Evolutionary conservation across 495 filamentous ascomycete species (phyloP).

Genomic region (Penicillium maclennaniae): DNA sequence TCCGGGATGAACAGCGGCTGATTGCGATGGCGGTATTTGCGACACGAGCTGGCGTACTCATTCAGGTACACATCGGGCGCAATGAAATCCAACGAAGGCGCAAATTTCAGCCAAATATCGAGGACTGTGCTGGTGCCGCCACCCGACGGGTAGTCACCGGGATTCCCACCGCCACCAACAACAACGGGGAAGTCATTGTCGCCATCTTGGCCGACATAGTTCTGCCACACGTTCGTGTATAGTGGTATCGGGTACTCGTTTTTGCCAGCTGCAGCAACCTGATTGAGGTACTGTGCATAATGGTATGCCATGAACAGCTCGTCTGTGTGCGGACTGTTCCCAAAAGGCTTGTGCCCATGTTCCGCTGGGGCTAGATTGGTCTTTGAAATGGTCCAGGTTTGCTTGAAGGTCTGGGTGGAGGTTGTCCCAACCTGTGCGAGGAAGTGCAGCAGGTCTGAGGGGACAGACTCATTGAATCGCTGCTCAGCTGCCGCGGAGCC

Average conservation of each 20-base stretch:
- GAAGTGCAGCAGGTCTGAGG: constrained; percentile 28
- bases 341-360: constrained; percentile 43
- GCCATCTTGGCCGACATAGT: constrained; percentile 29
- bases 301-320: constrained; percentile 52
- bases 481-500: constrained; percentile 31
- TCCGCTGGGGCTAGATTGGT: constrained; percentile 10
- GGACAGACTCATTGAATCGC: constrained; percentile 31
- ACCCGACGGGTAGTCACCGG: constrained; percentile 47
- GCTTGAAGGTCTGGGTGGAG: constrained; percentile 30
- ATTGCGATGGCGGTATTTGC: constrained; percentile 40
- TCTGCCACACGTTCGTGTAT: constrained; percentile 48
- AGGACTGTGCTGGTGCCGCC: constrained; percentile 37
- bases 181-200: constrained; percentile 33
- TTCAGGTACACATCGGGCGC: constrained; percentile 47
- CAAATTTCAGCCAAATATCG: constrained; percentile 43
- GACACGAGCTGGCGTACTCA: constrained; percentile 39
- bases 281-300: constrained; percentile 40
- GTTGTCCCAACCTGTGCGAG: constrained; percentile 25
- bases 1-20: constrained; percentile 51
- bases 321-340: constrained; percentile 33
- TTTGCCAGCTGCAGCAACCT: constrained; percentile 43
- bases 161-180: constrained; percentile 39
- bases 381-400: constrained; percentile 24
- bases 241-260: constrained; percentile 40
- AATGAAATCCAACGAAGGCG: constrained; percentile 46